phyloP scores from a whole-genome alignment of 2,329 filamentous ascomycete species.

The Thelonectria blattea region DNA sequence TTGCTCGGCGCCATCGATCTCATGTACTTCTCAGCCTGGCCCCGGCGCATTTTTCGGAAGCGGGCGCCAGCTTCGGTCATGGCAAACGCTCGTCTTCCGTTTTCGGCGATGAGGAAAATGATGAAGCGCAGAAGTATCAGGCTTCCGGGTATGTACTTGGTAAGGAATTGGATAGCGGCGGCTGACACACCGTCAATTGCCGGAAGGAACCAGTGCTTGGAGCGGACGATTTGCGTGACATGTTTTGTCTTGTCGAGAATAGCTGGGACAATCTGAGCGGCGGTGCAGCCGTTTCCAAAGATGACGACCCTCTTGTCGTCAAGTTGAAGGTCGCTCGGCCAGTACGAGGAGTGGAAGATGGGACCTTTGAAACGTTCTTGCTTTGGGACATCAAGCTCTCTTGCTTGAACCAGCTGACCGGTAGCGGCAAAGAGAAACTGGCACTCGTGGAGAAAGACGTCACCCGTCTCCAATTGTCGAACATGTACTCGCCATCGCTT shows the following conservation, averaged over 20 bases:
- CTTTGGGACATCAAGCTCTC: constrained; percentile 53
- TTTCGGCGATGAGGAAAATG: constrained; percentile 48
- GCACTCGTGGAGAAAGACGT: constrained; percentile 44
- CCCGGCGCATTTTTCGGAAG: constrained; percentile 47
- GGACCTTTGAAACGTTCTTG: constrained; percentile 56
- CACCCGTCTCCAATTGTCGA: constrained; percentile 32
- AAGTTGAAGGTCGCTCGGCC: constrained; percentile 58
- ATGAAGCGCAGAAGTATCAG: constrained; percentile 48
- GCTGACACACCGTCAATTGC: constrained; percentile 36
- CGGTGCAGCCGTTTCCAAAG: constrained; percentile 63
- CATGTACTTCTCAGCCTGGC: constrained; percentile 49
- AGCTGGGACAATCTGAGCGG: constrained; percentile 57
- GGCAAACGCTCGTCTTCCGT: constrained; percentile 45
- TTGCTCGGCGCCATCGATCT: constrained; percentile 57
- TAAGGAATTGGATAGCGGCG: constrained; percentile 39
- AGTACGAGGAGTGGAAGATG: constrained; percentile 62
- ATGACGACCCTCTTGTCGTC: constrained; percentile 55
- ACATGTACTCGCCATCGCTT: constrained; percentile 45
- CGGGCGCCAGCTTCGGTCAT: constrained; percentile 44
- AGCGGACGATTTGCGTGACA: constrained; percentile 50
- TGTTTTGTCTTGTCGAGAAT: constrained; percentile 45
- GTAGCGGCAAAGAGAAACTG: constrained; percentile 48
- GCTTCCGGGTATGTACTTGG: constrained; percentile 55
- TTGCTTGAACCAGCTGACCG: constrained; percentile 44
- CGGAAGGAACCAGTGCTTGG: constrained; percentile 51